These are phyloP conservation scores for Linderniella brevidens DNA, from an alignment of 257 asterid species.

Conservation along the genomic window DNA sequence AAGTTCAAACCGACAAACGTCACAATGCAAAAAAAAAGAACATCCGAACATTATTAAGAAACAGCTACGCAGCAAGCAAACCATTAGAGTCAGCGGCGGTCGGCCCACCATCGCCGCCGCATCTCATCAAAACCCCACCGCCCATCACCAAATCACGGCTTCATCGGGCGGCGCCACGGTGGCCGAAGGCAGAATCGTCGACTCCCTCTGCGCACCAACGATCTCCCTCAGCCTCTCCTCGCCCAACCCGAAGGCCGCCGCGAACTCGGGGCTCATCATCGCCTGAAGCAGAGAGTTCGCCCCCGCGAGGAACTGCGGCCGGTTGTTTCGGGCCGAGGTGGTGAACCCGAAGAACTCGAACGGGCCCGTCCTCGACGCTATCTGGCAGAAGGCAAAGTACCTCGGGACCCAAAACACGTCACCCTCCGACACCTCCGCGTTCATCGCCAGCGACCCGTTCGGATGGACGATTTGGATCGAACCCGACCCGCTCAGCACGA, in stretches of 20 bases:
- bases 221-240: constrained; percentile 31
- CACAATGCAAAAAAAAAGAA: too few relatives aligned
- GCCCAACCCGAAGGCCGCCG: constrained; percentile 51
- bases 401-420: constrained; percentile 72
- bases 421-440: constrained; percentile 48
- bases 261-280: constrained; percentile 52
- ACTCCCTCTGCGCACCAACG: constrained; percentile 30
- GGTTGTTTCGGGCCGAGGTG: constrained; percentile 41
- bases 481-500: constrained; percentile 52
- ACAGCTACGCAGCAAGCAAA: too few relatives aligned
- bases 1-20: too few relatives aligned
- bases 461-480: constrained; percentile 52
- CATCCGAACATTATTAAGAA: too few relatives aligned
- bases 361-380: constrained; percentile 56
- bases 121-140: background rate
- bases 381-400: constrained; percentile 82
- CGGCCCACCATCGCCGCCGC: background rate
- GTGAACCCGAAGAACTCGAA: constrained; percentile 89
- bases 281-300: constrained; percentile 33
- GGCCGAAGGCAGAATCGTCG: constrained; percentile 39
- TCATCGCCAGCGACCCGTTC: constrained; percentile 76
- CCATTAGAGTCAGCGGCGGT: too few relatives aligned
- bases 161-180: constrained; percentile 26
- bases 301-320: constrained; percentile 76
- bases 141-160: background rate